These are phyloP conservation scores for Cryphonectria naterciae DNA, from an alignment of 2,329 filamentous ascomycete genomes.

Conservation along the genomic window DNA sequence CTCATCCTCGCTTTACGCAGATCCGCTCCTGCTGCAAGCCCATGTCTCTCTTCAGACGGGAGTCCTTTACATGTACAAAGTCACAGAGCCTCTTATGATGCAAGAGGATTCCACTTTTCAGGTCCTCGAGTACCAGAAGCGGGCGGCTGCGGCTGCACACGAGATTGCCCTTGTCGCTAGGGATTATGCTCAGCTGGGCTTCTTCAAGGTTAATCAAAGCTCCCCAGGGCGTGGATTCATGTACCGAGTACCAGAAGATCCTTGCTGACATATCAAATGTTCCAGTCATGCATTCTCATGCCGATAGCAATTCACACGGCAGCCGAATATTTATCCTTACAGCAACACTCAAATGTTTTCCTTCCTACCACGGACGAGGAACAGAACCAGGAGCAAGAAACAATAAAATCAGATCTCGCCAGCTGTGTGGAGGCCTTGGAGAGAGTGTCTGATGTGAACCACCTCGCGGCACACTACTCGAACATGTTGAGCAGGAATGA, in stretches of 20 bases:
- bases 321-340: not conserved
- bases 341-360: not conserved
- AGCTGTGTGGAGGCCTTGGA: not conserved
- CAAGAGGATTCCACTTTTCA: not conserved
- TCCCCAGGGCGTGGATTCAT: not conserved
- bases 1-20: not conserved
- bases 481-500: not conserved
- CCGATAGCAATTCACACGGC: not conserved
- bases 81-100: slow-evolving; percentile 1
- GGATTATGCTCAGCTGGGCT: slow-evolving; percentile 1
- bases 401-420: not conserved
- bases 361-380: not conserved
- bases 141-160: not conserved
- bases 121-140: not conserved
- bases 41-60: slow-evolving; percentile 2
- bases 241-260: not conserved
- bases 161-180: not conserved
- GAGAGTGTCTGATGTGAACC: not conserved
- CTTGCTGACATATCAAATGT: not conserved
- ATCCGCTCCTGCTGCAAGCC: not conserved
- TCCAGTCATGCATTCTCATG: not conserved
- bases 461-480: not conserved
- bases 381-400: slow-evolving; percentile 1
- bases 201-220: not conserved
- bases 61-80: slow-evolving; percentile 4